Base-by-base conservation (phyloP, 129 eudicot genomes). In the Helianthus annuus region DNA sequence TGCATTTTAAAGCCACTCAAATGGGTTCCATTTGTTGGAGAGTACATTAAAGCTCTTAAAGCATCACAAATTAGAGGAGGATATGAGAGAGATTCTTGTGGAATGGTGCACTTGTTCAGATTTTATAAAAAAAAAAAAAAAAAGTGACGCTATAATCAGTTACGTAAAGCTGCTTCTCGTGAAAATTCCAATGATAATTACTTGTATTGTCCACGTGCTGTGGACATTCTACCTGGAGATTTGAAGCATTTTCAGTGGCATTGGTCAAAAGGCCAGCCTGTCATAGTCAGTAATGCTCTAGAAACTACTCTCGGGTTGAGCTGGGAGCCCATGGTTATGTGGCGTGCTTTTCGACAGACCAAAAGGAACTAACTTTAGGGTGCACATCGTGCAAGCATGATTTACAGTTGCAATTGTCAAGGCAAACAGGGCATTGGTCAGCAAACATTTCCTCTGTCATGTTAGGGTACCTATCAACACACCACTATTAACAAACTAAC, bases 271-370 rank as follows among this genome's bases (percentile, higher is more conserved):
- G 97, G 91, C 17, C 88, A 91, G 83, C 97, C 97, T 10, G 87
- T 91, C 39, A 80, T 91, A 49, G 96, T 91, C 39, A 80, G 96
- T 61, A 48, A 84, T 76, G 96, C 84, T 71, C 90, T 88, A 38
- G 90, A 91, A 53, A 85, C 92, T 60, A 82, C 92, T 7, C 64
- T 48, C 70, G 93, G 97, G 22, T 79, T 91, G 83, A 91, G 97
- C 72, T 91, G 97, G 97, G 97, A 91, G 57, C 96, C 97, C 15
- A 86, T 88, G 97, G 97, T 91, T 64, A 91, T 91, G 97, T 91
- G 97, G 97, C 97, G 97, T 78, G 97, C 97, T 38, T 81, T 84
- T 71, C 96, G 96, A 16, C 92, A 91, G 80, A 74, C 72, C 5
- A 34, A 65, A 56, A 64, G 84, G 34, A 29, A 29, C 67, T 56